Evolutionary conservation across 306 rosid species (phyloP).

Genomic region (Trichosanthes truncata): DNA sequence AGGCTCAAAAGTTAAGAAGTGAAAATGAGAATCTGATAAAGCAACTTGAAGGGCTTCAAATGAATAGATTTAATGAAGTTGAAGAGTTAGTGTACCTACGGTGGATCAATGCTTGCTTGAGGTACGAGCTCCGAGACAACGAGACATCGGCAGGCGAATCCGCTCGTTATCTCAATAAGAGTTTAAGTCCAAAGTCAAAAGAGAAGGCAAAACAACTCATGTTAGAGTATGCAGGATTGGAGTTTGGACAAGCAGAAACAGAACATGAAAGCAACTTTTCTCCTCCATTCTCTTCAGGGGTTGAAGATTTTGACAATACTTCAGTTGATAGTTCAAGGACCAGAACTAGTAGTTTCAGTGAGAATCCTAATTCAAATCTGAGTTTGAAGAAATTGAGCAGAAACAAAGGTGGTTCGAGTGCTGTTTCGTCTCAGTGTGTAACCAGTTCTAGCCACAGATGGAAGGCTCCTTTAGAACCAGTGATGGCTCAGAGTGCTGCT

Average conservation of each 20-base stretch:
- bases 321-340: conserved; percentile 67
- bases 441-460: conserved; percentile 39
- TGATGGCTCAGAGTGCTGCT: conserved; percentile 63
- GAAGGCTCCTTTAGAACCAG: conserved; percentile 62
- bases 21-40: conserved; percentile 72
- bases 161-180: conserved; percentile 81
- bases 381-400: conserved; percentile 80
- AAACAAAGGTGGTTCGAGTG: conserved; percentile 64
- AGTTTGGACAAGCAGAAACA: conserved; percentile 85
- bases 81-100: conserved; percentile 97
- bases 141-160: conserved; percentile 65
- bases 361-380: conserved; percentile 66
- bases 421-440: conserved; percentile 46
- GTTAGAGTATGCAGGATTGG: conserved; percentile 87
- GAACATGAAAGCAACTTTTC: conserved; percentile 92
- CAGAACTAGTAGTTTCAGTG: conserved; percentile 55
- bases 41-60: conserved; percentile 96
- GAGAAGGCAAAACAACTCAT: conserved; percentile 82
- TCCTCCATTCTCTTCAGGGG: conserved; percentile 86
- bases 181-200: conserved; percentile 75
- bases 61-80: conserved; percentile 83
- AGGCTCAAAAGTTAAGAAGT: conserved; percentile 56
- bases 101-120: conserved; percentile 95
- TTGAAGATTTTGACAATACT: conserved; percentile 79
- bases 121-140: conserved; percentile 75